These are phyloP conservation scores for Aphanomyces cochlioides DNA, from an alignment of 352 stramenopile genomes.

Conservation along the genomic window DNA sequence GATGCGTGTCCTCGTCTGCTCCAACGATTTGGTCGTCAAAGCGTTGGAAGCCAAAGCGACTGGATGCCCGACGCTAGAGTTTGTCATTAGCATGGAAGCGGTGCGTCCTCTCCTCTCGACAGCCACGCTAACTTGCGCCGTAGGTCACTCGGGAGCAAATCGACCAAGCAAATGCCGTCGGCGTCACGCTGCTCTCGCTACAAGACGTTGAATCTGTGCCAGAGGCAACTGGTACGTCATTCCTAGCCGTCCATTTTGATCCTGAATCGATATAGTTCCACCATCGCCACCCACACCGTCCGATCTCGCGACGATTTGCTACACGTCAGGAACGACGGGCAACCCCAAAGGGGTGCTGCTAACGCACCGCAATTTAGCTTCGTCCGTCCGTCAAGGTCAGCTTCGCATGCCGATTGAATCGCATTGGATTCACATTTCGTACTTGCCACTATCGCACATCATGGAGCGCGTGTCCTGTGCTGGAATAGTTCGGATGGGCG, in stretches of 20 bases:
- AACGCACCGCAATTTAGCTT: slow-evolving; percentile 76
- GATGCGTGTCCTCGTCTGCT: slow-evolving; percentile 53
- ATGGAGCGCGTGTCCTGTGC: slow-evolving; percentile 88
- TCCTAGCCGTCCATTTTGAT: background rate
- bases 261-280: slow-evolving; percentile 36
- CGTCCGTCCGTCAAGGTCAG: slow-evolving; percentile 29
- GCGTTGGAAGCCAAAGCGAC: slow-evolving; percentile 49
- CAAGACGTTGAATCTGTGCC: slow-evolving; percentile 20
- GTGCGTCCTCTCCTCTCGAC: background rate
- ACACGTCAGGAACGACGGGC: slow-evolving; percentile 95
- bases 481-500: slow-evolving; percentile 42
- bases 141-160: slow-evolving; percentile 11
- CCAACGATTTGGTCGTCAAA: slow-evolving; percentile 52
- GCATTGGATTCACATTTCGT: slow-evolving; percentile 92
- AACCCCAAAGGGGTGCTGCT: slow-evolving; percentile 95
- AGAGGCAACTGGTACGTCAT: slow-evolving; percentile 20
- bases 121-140: background rate
- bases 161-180: slow-evolving; percentile 5
- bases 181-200: slow-evolving; percentile 18
- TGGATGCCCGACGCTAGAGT: slow-evolving; percentile 50
- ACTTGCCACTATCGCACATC: slow-evolving; percentile 95
- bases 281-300: slow-evolving; percentile 48
- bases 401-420: slow-evolving; percentile 38
- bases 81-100: slow-evolving; percentile 31
- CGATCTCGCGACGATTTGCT: slow-evolving; percentile 93